Base-by-base conservation (phyloP, 164 flowering plant genomes). In the Nymphaea colorata region DNA sequence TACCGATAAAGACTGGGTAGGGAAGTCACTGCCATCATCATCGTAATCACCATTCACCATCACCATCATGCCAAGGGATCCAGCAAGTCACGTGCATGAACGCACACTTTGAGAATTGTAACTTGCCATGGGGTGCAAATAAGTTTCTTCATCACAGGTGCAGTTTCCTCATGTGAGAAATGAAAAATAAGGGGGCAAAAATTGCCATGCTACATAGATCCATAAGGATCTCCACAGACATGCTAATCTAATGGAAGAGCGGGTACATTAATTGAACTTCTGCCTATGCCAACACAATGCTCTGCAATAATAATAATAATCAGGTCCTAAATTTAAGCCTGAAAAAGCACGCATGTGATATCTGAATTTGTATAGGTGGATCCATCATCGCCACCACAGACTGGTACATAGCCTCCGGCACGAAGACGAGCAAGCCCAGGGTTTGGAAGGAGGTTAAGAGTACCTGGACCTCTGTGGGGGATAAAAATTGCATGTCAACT, bases 341-440 rank as follows among this genome's bases (percentile, higher is more conserved):
- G 8, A 15, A 8, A 5, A 25, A 51, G 57, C 15, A 0, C 57
- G 57, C 57, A 51, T 25, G 36, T 25, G 36, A 25, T 25, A 25
- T 25, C 36, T 25, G 36, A 25, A 25, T 25, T 3, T 51, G 57
- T 66, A 67, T 78, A 82, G 69, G 36, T 25, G 1, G 77, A 80
- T 4, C 83, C 81, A 67, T 76, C 80, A 67, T 65, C 77, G 59
- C 69, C 15, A 10, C 84, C 83, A 71, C 79, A 81, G 6, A 72
- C 79, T 44, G 82, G 68, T 73, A 76, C 76, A 70, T 77, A 76
- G 17, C 76, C 79, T 55, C 78, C 79, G 16, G 82, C 64, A 60
- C 73, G 71, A 8, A 75, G 73, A 43, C 81, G 76, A 8, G 73
- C 64, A 68, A 69, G 76, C 67, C 74, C 64, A 41, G 83, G 74